Base-by-base conservation (phyloP, 805 yeast species). In the Myxozyma neotropica region DNA sequence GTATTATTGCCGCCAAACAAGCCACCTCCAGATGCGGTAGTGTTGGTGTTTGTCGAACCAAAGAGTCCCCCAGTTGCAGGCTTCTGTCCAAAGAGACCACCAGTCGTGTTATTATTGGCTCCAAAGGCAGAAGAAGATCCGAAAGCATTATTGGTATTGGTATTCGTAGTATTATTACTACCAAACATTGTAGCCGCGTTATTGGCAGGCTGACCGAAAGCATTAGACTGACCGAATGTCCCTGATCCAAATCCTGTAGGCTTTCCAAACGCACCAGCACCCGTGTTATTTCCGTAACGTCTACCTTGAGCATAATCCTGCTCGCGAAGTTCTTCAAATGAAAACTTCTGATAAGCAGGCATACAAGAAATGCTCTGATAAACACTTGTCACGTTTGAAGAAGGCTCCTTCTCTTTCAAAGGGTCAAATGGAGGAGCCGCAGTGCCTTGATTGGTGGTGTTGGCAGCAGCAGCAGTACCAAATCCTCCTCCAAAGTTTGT, bases 321-420 rank as follows among this genome's bases (percentile, higher is more conserved):
- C 67, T 81, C 77, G 71, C 99, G 82, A 73, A 94, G 81, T 72
- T 94, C 99, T 73, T 91, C 97, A 69, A 85, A 82, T 0, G 96
- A 88, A 68, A 74, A 88, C 67, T 85, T 84, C 67, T 81, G 81
- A 71, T 93, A 94, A 73, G 90, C 96, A 4, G 96, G 96, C 97
- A 94, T 92, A 46, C 89, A 82, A 10, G 88, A 78, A 62, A 94
- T 87, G 67, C 84, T 84, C 73, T 93, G 89, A 48, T 8, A 72
- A 40, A 33, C 74, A 72, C 52, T 63, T 15, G 65, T 61, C 19
- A 49, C 56, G 35, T 61, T 63, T 23, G 55, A 55, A 10, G 65
- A 26, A 17, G 59, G 44, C 27, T 61, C 66, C 53, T 63, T 63
- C 40, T 61, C 65, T n/a, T 49, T 52, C 50, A 70, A 67, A 1